phyloP scores from a whole-genome alignment of 208 protist genomes.

The Trypanosoma platydactyli region DNA sequence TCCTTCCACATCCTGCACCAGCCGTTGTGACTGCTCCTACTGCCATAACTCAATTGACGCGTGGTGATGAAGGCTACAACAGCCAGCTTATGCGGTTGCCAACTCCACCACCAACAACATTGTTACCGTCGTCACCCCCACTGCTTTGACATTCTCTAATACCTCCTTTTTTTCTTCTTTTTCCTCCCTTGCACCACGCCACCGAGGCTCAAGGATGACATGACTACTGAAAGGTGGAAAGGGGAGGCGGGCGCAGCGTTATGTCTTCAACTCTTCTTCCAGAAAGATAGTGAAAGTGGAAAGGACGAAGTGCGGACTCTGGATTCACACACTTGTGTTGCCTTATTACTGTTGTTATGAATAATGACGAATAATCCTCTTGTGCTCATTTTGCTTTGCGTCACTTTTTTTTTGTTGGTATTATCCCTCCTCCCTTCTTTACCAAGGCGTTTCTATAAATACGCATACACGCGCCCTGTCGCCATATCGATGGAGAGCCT shows the following conservation, averaged over 20 bases:
- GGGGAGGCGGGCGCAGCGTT: too few relatives aligned
- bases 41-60: not conserved
- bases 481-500: conserved; percentile 18
- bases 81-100: conserved; percentile 24
- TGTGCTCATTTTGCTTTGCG: too few relatives aligned
- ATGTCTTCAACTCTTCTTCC: not conserved
- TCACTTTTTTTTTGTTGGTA: not conserved
- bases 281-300: not conserved
- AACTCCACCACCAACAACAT: conserved; percentile 19
- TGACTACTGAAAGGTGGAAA: too few relatives aligned
- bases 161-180: not conserved
- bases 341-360: too few relatives aligned
- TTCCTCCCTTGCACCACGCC: not conserved
- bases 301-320: too few relatives aligned
- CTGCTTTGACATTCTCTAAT: too few relatives aligned
- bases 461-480: too few relatives aligned
- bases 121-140: not conserved
- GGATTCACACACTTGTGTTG: too few relatives aligned
- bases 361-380: too few relatives aligned
- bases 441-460: not conserved
- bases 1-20: not conserved
- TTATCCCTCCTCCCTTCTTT: not conserved
- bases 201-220: not conserved
- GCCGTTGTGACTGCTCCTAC: not conserved
- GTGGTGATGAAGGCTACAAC: not conserved